These are phyloP conservation scores for Digitaria exilis DNA, from an alignment of 202 grass and related monocot genomes.

Conservation along the genomic window DNA sequence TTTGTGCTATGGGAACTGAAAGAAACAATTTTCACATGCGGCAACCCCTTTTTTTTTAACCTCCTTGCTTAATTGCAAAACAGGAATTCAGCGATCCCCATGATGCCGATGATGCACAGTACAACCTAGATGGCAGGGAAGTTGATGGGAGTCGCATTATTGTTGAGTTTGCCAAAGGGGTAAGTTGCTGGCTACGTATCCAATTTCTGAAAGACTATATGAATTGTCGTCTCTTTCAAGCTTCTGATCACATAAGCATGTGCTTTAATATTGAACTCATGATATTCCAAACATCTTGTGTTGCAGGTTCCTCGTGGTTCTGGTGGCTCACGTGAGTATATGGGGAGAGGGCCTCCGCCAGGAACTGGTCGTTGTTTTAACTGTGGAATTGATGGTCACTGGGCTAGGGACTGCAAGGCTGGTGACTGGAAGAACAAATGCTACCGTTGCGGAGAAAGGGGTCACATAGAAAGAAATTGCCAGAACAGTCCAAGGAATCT, in stretches of 20 bases:
- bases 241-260: neutral
- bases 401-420: slow-evolving; percentile 95
- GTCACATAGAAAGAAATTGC: slow-evolving; percentile 96
- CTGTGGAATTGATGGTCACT: slow-evolving; percentile 96
- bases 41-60: neutral
- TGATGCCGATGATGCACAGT: slow-evolving; percentile 94
- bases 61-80: slow-evolving; percentile 7
- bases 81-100: slow-evolving; percentile 92
- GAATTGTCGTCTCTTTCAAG: too few relatives aligned
- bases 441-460: slow-evolving; percentile 94
- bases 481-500: slow-evolving; percentile 93
- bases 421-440: slow-evolving; percentile 99
- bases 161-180: slow-evolving; percentile 95
- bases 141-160: slow-evolving; percentile 90
- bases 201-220: neutral
- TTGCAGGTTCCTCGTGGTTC: slow-evolving; percentile 64
- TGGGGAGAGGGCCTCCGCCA: slow-evolving; percentile 86
- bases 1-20: neutral
- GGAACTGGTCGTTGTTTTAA: slow-evolving; percentile 97
- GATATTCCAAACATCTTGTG: neutral
- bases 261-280: slow-evolving; percentile 17
- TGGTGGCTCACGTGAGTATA: slow-evolving; percentile 81
- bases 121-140: slow-evolving; percentile 88
- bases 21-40: slow-evolving; percentile 32
- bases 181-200: slow-evolving; percentile 35